These are phyloP conservation scores for Hygrocybe punicea DNA, from an alignment of 768 basidiomycete genomes.

Conservation along the genomic window DNA sequence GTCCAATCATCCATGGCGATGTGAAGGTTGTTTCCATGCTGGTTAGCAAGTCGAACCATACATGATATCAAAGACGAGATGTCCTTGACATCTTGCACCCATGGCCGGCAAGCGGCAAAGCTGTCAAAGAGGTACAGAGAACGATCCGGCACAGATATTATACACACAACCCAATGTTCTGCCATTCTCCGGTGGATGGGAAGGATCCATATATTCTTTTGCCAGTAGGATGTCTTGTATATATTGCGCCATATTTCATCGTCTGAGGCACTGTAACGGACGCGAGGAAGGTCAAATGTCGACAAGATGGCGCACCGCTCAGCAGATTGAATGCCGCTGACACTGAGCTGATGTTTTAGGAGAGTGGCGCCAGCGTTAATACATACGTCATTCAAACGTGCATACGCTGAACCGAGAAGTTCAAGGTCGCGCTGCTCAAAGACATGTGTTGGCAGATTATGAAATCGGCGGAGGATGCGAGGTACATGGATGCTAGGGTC, in stretches of 20 bases:
- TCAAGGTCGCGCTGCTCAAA: slow-evolving; percentile 11
- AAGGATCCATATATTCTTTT: slow-evolving; percentile 34
- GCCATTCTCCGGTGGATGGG: slow-evolving; percentile 31
- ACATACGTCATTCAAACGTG: slow-evolving; percentile 22
- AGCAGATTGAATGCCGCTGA: background rate
- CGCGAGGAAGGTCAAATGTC: slow-evolving; percentile 18
- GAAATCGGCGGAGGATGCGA: slow-evolving; percentile 1
- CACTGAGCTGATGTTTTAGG: slow-evolving; percentile 10
- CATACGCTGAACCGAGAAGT: background rate
- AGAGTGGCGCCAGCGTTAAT: slow-evolving; percentile 24
- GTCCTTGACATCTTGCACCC: slow-evolving; percentile 12
- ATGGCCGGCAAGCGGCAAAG: slow-evolving; percentile 11
- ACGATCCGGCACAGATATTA: slow-evolving; percentile 6
- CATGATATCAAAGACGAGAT: slow-evolving; percentile 4
- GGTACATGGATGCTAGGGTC: background rate
- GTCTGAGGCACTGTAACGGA: slow-evolving; percentile 16
- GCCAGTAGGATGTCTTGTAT: slow-evolving; percentile 25
- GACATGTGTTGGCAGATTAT: slow-evolving; percentile 10
- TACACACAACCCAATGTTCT: slow-evolving; percentile 36
- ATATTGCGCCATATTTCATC: slow-evolving; percentile 20
- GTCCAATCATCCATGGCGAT: slow-evolving; percentile 14
- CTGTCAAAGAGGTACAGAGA: slow-evolving; percentile 33
- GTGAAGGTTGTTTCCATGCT: slow-evolving; percentile 1
- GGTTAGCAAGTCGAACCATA: slow-evolving; percentile 11
- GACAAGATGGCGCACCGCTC: slow-evolving; percentile 13